Conservation (phyloP, 192 early-diverging fungal genomes). For the Haplosporangium gracile region DNA sequence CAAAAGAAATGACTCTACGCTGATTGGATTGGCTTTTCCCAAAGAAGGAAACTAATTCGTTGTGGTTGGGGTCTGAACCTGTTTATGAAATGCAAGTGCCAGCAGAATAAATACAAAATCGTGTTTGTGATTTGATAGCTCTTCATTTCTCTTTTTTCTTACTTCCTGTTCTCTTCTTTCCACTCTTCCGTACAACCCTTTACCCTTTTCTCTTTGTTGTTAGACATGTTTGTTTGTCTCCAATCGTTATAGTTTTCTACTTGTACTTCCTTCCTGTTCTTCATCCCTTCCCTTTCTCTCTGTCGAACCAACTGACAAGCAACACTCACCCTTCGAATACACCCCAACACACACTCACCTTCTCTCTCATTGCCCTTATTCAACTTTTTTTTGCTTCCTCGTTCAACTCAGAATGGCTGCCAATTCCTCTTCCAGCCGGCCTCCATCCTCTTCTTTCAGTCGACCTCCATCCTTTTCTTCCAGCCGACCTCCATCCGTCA, state of each 20-base stretch:
- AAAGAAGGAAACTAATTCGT: not conserved
- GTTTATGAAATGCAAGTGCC: not conserved
- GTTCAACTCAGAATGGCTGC: not conserved
- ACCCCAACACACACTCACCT: not conserved
- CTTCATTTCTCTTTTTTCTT: not conserved
- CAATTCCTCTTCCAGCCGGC: not conserved
- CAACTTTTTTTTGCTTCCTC: not conserved
- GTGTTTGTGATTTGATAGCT: not conserved
- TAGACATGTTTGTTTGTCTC: no score
- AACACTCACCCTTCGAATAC: not conserved
- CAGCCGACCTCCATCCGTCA: constrained; percentile 16
- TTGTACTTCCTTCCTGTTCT: not conserved
- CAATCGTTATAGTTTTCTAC: no score
- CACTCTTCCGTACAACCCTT: not conserved
- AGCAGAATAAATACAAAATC: not conserved
- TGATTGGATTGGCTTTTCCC: not conserved
- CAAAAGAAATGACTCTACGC: not conserved
- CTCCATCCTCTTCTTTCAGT: no score
- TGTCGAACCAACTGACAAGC: not conserved
- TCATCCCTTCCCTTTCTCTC: not conserved
- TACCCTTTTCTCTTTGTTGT: not conserved
- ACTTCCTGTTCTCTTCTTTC: not conserved
- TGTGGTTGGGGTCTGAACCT: not conserved
- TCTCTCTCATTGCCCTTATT: not conserved
- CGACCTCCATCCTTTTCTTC: constrained; percentile 11